Conservation (phyloP, 345 rosid genomes). For the Bruguiera parviflora region DNA sequence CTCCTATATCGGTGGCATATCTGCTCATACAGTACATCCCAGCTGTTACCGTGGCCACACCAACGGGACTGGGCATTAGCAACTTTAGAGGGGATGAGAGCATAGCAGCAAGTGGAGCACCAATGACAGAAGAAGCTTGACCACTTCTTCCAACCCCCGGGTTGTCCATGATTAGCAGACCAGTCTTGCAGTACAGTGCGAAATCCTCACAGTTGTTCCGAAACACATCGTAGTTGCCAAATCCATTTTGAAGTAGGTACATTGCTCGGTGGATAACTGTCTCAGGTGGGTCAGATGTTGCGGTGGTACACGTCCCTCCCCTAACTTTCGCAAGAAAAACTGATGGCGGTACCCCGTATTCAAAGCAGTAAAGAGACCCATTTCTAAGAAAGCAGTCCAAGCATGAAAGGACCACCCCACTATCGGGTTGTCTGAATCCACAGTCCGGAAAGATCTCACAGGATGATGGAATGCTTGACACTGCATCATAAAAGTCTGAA, state of each 20-base stretch:
- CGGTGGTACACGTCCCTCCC: slow-evolving; percentile 92
- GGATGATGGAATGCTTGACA: slow-evolving; percentile 38
- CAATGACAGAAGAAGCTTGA: slow-evolving; percentile 79
- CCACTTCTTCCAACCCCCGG: slow-evolving; percentile 87
- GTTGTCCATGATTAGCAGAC: slow-evolving; percentile 66
- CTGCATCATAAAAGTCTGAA: slow-evolving; percentile 38
- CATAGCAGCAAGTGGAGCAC: slow-evolving; percentile 90
- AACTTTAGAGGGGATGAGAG: slow-evolving; percentile 77
- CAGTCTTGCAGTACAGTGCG: slow-evolving; percentile 90
- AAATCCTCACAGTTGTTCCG: slow-evolving; percentile 95
- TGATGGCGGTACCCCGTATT: slow-evolving; percentile 64
- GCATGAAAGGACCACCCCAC: slow-evolving; percentile 87
- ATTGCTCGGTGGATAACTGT: slow-evolving; percentile 78
- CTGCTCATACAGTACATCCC: slow-evolving; percentile 97
- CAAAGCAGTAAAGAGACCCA: slow-evolving; percentile 75
- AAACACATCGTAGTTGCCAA: slow-evolving; percentile 80
- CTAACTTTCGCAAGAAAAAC: slow-evolving; percentile 72
- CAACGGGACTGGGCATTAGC: slow-evolving; percentile 89
- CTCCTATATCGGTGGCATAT: slow-evolving; percentile 86
- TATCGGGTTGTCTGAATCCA: slow-evolving; percentile 73
- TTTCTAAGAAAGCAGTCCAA: slow-evolving; percentile 81
- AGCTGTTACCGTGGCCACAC: slow-evolving; percentile 85
- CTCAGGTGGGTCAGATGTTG: slow-evolving; percentile 57
- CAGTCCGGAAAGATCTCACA: slow-evolving; percentile 82
- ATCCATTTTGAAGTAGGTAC: slow-evolving; percentile 96